Conservation (phyloP, 345 rosid species). For the Brassica incana region DNA sequence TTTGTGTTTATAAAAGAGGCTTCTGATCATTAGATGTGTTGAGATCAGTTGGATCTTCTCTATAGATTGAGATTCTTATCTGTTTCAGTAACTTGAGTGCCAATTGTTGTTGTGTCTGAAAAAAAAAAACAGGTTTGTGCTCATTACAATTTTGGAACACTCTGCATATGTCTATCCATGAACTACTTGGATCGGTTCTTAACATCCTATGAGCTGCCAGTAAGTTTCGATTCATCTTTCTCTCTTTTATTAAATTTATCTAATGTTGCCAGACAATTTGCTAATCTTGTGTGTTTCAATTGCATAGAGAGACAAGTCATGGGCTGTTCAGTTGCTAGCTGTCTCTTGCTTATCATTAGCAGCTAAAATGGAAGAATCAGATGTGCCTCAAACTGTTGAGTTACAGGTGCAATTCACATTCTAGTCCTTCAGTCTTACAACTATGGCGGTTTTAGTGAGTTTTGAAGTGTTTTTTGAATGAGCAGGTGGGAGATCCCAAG, state of each 20-base stretch:
- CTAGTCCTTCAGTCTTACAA: conserved; percentile 1
- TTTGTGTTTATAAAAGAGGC: neutral
- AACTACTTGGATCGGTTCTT: conserved; percentile 78
- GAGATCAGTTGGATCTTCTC: conserved; percentile 24
- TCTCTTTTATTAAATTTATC: neutral
- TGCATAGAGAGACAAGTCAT: conserved; percentile 55
- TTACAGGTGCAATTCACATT: conserved; percentile 57
- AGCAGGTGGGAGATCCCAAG: conserved; percentile 55
- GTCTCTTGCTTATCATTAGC: conserved; percentile 78
- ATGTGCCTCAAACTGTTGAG: conserved; percentile 58
- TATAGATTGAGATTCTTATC: conserved; percentile 22
- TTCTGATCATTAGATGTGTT: conserved; percentile 3
- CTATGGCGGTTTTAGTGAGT: neutral
- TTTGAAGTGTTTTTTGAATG: neutral
- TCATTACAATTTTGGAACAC: conserved; percentile 58
- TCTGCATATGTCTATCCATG: conserved; percentile 51
- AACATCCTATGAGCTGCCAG: conserved; percentile 62
- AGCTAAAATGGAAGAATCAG: conserved; percentile 72
- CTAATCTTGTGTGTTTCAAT: conserved; percentile 7
- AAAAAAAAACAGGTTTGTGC: conserved; percentile 52
- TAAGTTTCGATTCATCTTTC: conserved; percentile 45
- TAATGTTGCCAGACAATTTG: neutral
- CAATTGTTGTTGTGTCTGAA: conserved; percentile 13
- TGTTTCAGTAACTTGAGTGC: conserved; percentile 9
- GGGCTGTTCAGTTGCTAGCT: conserved; percentile 64